Evolutionary conservation across 345 rosid genomes (phyloP), one percentile per base, ranked within the genome.

Genomic region (Citrus trifoliata): DNA sequence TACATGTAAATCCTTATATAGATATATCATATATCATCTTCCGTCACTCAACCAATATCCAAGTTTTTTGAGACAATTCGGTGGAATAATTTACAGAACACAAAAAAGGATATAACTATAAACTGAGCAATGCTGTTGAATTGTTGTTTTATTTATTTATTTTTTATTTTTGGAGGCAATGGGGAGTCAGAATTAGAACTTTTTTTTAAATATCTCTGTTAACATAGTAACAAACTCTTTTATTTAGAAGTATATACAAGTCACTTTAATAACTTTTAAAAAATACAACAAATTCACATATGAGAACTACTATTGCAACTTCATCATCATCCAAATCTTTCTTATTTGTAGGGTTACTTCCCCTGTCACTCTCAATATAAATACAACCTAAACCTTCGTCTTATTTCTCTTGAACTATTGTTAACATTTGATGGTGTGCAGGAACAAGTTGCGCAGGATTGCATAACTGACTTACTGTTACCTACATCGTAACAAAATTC

Each of bases 401-500:
- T n/a, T n/a, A 24, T 59, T 59, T 24, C 12, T 27, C 25, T 2
- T 59, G 13, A 59, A 59, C 27, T 59, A 59, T n/a, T 59, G 58
- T 59, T 59, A 8, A 59, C 4, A 22, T n/a, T n/a, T 59, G 27
- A 59, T 59, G 24, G 10, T 8, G 62, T 22, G 28, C 56, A 62
- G 24, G 28, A 58, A 60, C 42, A 19, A 75, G 19, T 68, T 25
- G 63, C 21, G 38, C 63, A 76, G 67, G 18, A 46, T 25, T 40
- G 21, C 13, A 33, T 35, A 58, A 78, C 42, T 38, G 42, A 38
- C 12, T 38, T 38, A 38, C 86, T 24, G 58, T 35, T 71, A 83
- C 86, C 83, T 80, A 92, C 97, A 3, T 85, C 90, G 53, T 95
- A 95, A 82, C 92, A 86, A 80, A 95, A 95, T 83, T 92, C 92